Evolutionary conservation across 2,329 filamentous ascomycete genomes (phyloP).

Genomic region (Paecilomyces variotii): DNA sequence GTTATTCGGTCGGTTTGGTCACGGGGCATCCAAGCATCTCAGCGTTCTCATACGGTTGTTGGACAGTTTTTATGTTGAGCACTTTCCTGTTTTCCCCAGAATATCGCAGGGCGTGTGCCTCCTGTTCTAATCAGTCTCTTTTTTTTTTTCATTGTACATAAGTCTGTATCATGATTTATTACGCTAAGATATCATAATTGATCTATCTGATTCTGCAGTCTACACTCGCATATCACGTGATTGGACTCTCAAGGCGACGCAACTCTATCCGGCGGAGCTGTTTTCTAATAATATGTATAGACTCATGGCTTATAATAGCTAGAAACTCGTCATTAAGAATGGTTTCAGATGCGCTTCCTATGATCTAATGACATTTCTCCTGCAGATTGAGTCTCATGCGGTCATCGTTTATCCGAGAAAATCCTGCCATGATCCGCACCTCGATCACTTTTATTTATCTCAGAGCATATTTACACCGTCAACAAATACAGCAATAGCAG

Average conservation of each 20-base stretch:
- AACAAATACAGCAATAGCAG: too few species aligned
- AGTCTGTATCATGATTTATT: not conserved
- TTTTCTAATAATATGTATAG: not conserved
- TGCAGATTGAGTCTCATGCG: too few species aligned
- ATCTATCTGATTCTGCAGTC: not conserved
- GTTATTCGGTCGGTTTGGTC: not conserved
- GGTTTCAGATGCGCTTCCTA: too few species aligned
- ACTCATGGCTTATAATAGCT: not conserved
- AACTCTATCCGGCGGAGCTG: not conserved
- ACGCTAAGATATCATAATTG: not conserved
- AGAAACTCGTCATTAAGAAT: slow-evolving; percentile 1
- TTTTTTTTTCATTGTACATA: not conserved
- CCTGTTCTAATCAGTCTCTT: not conserved
- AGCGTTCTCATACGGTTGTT: not conserved
- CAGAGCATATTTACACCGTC: too few species aligned
- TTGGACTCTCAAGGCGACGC: not conserved
- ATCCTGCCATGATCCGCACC: too few species aligned
- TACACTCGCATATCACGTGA: not conserved
- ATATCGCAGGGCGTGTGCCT: not conserved
- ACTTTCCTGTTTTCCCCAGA: not conserved
- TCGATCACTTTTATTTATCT: too few species aligned
- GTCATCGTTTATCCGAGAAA: too few species aligned
- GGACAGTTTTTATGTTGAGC: not conserved
- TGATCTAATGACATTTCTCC: too few species aligned
- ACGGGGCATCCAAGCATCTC: not conserved